Base-by-base conservation (phyloP, 768 basidiomycete genomes). In the Hirschioporus abietinus region DNA sequence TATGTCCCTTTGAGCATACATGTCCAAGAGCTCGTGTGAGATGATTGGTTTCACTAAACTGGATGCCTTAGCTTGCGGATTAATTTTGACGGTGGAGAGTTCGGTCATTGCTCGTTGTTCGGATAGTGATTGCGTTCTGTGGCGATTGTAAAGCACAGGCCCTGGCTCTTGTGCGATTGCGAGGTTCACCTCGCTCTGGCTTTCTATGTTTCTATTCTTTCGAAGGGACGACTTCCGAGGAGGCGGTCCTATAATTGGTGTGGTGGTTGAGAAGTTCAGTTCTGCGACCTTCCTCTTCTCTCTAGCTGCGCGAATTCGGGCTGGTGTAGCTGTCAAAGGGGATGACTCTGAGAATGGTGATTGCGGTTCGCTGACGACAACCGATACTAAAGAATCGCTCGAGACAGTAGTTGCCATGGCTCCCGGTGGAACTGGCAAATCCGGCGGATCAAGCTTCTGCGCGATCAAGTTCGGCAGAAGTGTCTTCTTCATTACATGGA, bases 401-500 rank as follows among this genome's bases (percentile, higher is more conserved):
- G 42, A 52, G 42, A 15, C 5, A 20, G 42, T 20, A 6, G 42
- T 20, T 52, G 42, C 15, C 12, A 52, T 20, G 15, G 42, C 4
- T 15, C 42, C 42, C 12, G 42, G 42, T 52, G 42, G 42, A 20
- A 52, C 42, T 52, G 42, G 42, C 42, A 52, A 52, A 20, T 52
- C 42, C 15, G 42, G 42, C 0, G 84, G 82, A 68, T 85, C 81
- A 68, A 88, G 67, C 73, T 84, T 88, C 71, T 86, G 86, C 0
- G 91, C 85, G 0, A 82, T 75, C 23, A 93, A 73, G 72, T 89
- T 93, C n/a, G 86, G 76, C 0, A 83, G 79, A 35, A 92, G 78
- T 65, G 81, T 85, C 78, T 93, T 93, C 76, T 82, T 87, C 73
- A 93, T 78, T 58, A 91, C 80, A 24, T 91, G 88, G 76, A 93